Conservation (phyloP, 169 alveolate genomes). For the Pseudocohnilembus persalinus region DNA sequence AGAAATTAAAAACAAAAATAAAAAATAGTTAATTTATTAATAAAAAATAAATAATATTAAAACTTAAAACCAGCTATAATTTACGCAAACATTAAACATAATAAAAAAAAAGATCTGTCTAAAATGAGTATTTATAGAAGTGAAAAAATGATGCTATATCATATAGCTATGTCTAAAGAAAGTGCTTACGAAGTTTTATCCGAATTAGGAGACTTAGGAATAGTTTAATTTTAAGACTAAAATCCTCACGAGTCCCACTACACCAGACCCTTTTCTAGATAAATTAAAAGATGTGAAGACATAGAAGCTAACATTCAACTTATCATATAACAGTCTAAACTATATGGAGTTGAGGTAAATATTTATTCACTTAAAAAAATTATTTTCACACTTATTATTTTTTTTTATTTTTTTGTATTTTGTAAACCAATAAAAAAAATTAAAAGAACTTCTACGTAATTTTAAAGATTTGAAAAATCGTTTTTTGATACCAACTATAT, state of each 20-base stretch:
- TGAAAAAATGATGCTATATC: constrained; percentile 72
- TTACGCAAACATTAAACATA: too few relatives aligned
- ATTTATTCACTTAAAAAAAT: not conserved
- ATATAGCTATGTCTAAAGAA: constrained; percentile 69
- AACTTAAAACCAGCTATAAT: too few relatives aligned
- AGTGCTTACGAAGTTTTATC: constrained; percentile 73
- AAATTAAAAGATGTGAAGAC: constrained; percentile 67
- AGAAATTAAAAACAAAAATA: too few relatives aligned
- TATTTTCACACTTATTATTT: too few relatives aligned
- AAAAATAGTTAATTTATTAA: too few relatives aligned
- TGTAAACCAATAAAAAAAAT: too few relatives aligned
- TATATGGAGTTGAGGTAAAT: constrained; percentile 3
- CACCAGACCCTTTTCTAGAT: constrained; percentile 53
- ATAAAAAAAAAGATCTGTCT: not conserved
- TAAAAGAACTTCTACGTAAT: not conserved
- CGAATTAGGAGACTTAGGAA: constrained; percentile 64
- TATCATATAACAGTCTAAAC: constrained; percentile 49
- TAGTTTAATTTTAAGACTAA: constrained; percentile 63
- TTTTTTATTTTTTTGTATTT: too few relatives aligned
- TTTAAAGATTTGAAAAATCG: not conserved
- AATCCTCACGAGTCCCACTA: constrained; percentile 55
- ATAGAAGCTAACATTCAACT: constrained; percentile 43
- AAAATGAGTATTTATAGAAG: constrained; percentile 71
- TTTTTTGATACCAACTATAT: too few relatives aligned
- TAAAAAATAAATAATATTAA: too few relatives aligned